Conservation (phyloP, 495 filamentous ascomycete species). For the Penicillium turbatum region DNA sequence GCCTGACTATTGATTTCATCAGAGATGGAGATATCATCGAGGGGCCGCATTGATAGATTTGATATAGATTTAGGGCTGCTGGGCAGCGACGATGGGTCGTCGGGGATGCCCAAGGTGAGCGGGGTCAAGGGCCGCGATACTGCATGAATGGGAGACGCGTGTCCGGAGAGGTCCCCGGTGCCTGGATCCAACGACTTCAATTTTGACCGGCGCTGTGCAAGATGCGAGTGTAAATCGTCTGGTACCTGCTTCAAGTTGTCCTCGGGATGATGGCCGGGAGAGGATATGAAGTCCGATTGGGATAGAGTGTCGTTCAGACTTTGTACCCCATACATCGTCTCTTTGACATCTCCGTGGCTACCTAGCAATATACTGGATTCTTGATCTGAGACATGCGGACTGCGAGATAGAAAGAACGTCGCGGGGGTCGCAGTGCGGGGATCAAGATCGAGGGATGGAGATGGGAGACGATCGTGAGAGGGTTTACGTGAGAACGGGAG, state of each 20-base stretch:
- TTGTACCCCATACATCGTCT: constrained; percentile 59
- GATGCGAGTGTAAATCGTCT: constrained; percentile 21
- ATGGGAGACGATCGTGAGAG: constrained; percentile 27
- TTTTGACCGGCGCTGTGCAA: constrained; percentile 30
- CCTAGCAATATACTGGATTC: constrained; percentile 27
- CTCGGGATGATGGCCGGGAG: constrained; percentile 5
- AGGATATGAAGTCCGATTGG: constrained; percentile 14
- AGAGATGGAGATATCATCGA: constrained; percentile 49
- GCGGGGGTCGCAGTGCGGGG: constrained; percentile 38
- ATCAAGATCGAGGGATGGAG: constrained; percentile 39
- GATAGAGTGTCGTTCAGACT: constrained; percentile 56
- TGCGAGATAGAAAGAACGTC: constrained; percentile 47
- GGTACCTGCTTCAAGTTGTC: constrained; percentile 25
- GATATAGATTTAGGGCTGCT: constrained; percentile 52
- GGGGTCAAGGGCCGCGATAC: constrained; percentile 45
- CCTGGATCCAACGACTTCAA: constrained; percentile 28
- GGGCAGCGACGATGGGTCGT: constrained; percentile 44
- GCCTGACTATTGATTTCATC: constrained; percentile 50
- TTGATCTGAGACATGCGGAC: constrained; percentile 23
- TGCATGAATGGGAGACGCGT: constrained; percentile 20
- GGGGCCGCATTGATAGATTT: constrained; percentile 44
- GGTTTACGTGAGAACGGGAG: constrained; percentile 32
- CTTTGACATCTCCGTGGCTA: constrained; percentile 19
- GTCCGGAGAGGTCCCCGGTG: constrained; percentile 23
- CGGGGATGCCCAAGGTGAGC: constrained; percentile 36